Evolutionary conservation across 768 basidiomycete genomes (phyloP).

Genomic region (Albatrellus ellisii): DNA sequence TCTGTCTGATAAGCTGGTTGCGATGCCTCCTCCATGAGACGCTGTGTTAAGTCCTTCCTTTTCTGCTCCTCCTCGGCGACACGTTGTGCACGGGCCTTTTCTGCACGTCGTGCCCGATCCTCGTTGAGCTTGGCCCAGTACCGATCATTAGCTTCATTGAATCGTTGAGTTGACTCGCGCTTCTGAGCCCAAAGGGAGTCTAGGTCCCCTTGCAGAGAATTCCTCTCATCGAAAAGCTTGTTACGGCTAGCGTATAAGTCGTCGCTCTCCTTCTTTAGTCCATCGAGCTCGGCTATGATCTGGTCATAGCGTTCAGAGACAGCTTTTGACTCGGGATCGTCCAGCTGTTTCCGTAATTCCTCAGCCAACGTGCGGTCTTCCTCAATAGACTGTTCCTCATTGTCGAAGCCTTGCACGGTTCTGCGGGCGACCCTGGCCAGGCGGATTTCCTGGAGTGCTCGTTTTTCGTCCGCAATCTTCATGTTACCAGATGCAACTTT

Average conservation of each 20-base stretch:
- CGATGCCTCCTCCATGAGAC: constrained; percentile 82
- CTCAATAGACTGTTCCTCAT: constrained; percentile 71
- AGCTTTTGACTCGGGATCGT: constrained; percentile 83
- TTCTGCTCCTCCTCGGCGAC: constrained; percentile 68
- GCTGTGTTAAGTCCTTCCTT: constrained; percentile 66
- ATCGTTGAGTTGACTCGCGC: constrained; percentile 55
- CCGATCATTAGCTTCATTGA: constrained; percentile 73
- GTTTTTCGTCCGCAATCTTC: constrained; percentile 93
- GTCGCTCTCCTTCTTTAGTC: constrained; percentile 76
- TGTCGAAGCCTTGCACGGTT: constrained; percentile 69
- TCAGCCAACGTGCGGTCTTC: constrained; percentile 63
- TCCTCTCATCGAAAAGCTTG: constrained; percentile 83
- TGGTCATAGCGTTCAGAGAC: constrained; percentile 68
- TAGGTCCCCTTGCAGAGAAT: constrained; percentile 51
- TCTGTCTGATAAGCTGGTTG: constrained; percentile 82
- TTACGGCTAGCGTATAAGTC: constrained; percentile 69
- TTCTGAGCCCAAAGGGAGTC: constrained; percentile 64
- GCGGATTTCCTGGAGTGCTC: constrained; percentile 83
- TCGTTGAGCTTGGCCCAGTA: constrained; percentile 81
- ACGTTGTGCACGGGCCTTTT: constrained; percentile 60
- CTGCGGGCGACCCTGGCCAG: constrained; percentile 57
- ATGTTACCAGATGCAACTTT: constrained; percentile 87
- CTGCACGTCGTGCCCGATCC: constrained; percentile 75
- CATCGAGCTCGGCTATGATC: constrained; percentile 77
- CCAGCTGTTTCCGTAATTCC: constrained; percentile 68